A percentile compares a stretch with the other conserved stretches of the same genome.
phyloP scores from a whole-genome alignment of 2,329 filamentous ascomycete genomes.

The Fonsecaea monophora region DNA sequence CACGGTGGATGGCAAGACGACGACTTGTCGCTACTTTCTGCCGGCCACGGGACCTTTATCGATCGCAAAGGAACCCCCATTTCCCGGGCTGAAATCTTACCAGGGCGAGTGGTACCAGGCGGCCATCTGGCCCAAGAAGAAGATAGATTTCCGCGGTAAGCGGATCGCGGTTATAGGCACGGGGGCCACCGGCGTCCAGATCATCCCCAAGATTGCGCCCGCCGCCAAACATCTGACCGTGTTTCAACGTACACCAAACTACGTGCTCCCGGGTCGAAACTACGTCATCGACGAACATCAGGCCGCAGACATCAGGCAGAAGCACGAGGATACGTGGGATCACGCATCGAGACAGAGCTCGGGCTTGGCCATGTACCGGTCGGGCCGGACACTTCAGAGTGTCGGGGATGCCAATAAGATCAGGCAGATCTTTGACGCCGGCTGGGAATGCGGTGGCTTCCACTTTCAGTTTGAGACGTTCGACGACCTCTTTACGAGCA shows the following conservation, averaged over 20 bases:
- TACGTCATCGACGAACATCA: conserved; percentile 50
- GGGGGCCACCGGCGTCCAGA: conserved; percentile 53
- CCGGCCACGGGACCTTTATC: conserved; percentile 44
- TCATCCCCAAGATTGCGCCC: conserved; percentile 49
- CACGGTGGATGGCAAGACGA: conserved; percentile 44
- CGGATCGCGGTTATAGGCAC: conserved; percentile 54
- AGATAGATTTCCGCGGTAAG: conserved; percentile 42
- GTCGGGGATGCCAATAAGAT: conserved; percentile 46
- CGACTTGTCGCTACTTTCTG: conserved; percentile 27
- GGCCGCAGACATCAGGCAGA: conserved; percentile 48
- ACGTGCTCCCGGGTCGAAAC: conserved; percentile 65
- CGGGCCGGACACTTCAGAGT: conserved; percentile 34
- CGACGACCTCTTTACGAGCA: conserved; percentile 56
- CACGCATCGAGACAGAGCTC: conserved; percentile 2
- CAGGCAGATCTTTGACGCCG: conserved; percentile 3
- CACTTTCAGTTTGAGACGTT: conserved; percentile 58
- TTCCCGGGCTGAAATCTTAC: conserved; percentile 39
- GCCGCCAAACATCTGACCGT: conserved; percentile 55
- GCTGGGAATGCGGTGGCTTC: conserved; percentile 61
- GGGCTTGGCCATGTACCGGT: conserved; percentile 39
- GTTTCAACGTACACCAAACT: conserved; percentile 70
- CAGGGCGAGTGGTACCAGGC: conserved; percentile 41
- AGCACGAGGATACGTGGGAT: conserved; percentile 9
- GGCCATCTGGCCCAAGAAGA: conserved; percentile 39
- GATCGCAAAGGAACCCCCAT: conserved; percentile 38